Conservation (phyloP, 1,139 yeast genomes). For the Kurtzmaniella quercitrusa region DNA sequence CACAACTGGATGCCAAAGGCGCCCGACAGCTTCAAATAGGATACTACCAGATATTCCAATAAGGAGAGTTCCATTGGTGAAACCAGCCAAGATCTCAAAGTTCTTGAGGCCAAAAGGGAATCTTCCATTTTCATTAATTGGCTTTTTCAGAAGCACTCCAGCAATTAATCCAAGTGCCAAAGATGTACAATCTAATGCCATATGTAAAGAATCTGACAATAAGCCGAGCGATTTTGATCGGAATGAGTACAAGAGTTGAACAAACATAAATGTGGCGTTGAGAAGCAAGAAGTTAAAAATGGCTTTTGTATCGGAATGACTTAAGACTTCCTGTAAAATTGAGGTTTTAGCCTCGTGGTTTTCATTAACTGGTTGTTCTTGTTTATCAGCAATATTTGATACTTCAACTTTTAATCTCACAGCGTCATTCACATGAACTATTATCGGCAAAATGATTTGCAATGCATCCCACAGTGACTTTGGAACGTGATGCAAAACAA, state of each 20-base stretch:
- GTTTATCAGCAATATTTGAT: slow-evolving; percentile 4
- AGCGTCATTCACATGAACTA: slow-evolving; percentile 15
- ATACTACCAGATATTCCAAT: slow-evolving; percentile 89
- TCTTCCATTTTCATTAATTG: slow-evolving; percentile 52
- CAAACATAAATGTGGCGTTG: slow-evolving; percentile 90
- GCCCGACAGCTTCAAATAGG: slow-evolving; percentile 77
- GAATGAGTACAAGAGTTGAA: slow-evolving; percentile 87
- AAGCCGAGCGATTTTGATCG: slow-evolving; percentile 89
- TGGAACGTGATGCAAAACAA: slow-evolving; percentile 15
- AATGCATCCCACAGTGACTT: slow-evolving; percentile 8
- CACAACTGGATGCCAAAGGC: slow-evolving; percentile 72
- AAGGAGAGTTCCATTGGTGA: slow-evolving; percentile 85
- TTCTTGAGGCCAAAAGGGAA: slow-evolving; percentile 86
- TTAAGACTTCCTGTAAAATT: slow-evolving; percentile 38
- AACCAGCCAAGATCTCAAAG: slow-evolving; percentile 90
- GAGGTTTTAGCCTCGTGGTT: neutral
- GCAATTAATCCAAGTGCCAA: slow-evolving; percentile 87
- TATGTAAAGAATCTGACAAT: slow-evolving; percentile 88
- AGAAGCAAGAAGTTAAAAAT: slow-evolving; percentile 82
- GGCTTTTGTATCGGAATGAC: slow-evolving; percentile 76
- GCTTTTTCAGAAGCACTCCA: slow-evolving; percentile 51
- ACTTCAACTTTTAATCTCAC: slow-evolving; percentile 6
- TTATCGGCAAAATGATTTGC: slow-evolving; percentile 15
- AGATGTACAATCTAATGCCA: slow-evolving; percentile 94
- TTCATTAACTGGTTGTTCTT: slow-evolving; percentile 3